A percentile compares a stretch with the other conserved stretches of the same genome.
Evolutionary conservation across 805 yeast genomes (phyloP).

Genomic region (Saturnispora besseyi): DNA sequence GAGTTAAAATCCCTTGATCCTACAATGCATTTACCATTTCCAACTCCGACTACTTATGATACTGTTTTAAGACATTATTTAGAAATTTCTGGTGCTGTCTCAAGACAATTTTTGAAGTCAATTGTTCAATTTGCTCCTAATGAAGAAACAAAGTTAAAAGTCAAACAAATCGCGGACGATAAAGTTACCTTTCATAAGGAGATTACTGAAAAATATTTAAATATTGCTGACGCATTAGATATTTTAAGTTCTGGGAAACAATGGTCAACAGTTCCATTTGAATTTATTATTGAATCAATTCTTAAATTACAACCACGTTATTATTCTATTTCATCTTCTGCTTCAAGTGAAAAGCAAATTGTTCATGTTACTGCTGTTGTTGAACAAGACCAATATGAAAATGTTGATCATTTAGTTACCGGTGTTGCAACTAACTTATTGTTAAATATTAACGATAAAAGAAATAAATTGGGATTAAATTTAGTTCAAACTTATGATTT

Average conservation of each 20-base stretch:
- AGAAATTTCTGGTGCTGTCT: slow-evolving; percentile 79
- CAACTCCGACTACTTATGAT: slow-evolving; percentile 69
- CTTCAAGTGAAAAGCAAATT: slow-evolving; percentile 51
- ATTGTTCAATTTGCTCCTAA: slow-evolving; percentile 13
- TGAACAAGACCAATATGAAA: slow-evolving; percentile 36
- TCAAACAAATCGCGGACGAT: slow-evolving; percentile 44
- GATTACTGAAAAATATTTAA: slow-evolving; percentile 48
- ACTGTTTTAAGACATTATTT: slow-evolving; percentile 71
- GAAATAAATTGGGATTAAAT: slow-evolving; percentile 35
- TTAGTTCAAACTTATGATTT: slow-evolving; percentile 57
- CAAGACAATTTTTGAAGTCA: slow-evolving; percentile 56
- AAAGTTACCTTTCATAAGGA: slow-evolving; percentile 52
- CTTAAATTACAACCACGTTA: slow-evolving; percentile 80
- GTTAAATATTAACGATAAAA: slow-evolving; percentile 40
- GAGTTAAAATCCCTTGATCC: slow-evolving; percentile 64
- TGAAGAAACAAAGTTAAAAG: slow-evolving; percentile 34
- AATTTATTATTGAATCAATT: slow-evolving; percentile 67
- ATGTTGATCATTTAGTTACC: slow-evolving; percentile 81
- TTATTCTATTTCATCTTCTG: slow-evolving; percentile 87
- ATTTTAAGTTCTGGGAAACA: slow-evolving; percentile 37
- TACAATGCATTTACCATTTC: slow-evolving; percentile 53
- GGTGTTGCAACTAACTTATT: slow-evolving; percentile 60
- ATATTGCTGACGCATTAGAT: slow-evolving; percentile 64
- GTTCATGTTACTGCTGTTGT: slow-evolving; percentile 85
- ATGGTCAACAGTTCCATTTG: slow-evolving; percentile 54